Conservation (phyloP, 139 green algal genomes). For the Pleodorina starrii region DNA sequence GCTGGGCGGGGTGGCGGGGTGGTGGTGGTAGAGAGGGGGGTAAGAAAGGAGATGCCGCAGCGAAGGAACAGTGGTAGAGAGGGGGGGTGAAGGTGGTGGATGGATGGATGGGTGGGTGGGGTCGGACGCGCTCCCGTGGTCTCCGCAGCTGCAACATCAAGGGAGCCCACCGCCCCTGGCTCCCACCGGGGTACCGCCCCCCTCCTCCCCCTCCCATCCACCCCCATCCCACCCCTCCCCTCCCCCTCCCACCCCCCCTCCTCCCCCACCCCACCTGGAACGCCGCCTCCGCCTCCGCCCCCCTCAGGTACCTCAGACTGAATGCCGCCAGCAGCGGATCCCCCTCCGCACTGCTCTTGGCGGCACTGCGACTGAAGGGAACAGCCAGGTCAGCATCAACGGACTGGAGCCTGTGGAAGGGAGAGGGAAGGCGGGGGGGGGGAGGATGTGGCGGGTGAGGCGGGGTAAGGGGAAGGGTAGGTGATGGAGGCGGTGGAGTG, state of each 20-base stretch:
- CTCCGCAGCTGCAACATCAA: too few species aligned
- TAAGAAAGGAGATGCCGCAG: too few species aligned
- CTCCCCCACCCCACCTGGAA: slow-evolving; percentile 40
- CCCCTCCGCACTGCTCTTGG: slow-evolving; percentile 43
- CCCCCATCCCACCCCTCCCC: not conserved
- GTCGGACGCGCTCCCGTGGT: too few species aligned
- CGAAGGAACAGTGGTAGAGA: not conserved
- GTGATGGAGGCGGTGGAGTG: too few species aligned
- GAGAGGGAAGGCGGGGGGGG: not conserved
- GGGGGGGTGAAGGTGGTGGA: not conserved
- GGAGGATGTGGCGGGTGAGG: not conserved
- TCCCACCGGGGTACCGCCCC: too few species aligned
- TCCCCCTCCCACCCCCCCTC: not conserved
- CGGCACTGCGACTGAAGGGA: slow-evolving; percentile 4
- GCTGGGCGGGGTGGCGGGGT: too few species aligned
- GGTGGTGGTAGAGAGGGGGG: too few species aligned
- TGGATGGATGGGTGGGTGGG: not conserved
- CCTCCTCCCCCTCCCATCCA: too few species aligned
- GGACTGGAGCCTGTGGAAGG: not conserved
- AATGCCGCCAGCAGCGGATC: slow-evolving; percentile 44
- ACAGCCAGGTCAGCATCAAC: slow-evolving; percentile 34
- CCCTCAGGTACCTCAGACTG: slow-evolving; percentile 19
- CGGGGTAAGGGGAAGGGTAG: slow-evolving; percentile 25
- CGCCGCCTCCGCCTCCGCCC: slow-evolving; percentile 17
- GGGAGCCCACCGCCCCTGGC: too few species aligned